Evolutionary conservation across 208 protist species (phyloP).

Genomic region (Leptomonas pyrrhocoris): DNA sequence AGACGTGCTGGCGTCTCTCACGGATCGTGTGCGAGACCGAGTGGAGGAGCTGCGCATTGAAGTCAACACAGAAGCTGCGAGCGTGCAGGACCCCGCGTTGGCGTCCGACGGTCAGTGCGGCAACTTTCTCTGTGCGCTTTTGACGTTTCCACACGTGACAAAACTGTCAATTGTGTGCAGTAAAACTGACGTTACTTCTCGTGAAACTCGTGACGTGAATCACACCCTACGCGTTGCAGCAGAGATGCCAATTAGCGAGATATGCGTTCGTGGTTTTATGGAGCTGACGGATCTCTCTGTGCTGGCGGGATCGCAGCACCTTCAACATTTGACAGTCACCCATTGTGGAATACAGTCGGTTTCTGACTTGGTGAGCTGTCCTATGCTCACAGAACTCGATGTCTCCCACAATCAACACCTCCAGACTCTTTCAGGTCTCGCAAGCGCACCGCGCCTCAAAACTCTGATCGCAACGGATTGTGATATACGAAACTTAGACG

Average conservation of each 20-base stretch:
- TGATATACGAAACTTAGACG: not conserved
- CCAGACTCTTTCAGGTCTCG: not conserved
- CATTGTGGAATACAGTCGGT: not conserved
- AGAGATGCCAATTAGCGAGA: not conserved
- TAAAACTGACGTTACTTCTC: not conserved
- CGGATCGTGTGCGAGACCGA: not conserved
- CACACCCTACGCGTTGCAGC: not conserved
- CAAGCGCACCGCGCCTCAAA: not conserved
- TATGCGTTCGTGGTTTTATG: not conserved
- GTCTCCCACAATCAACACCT: not conserved
- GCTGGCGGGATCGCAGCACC: not conserved
- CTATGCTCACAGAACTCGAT: not conserved
- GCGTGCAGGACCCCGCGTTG: too few relatives aligned
- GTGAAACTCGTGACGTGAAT: not conserved
- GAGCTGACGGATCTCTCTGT: not conserved
- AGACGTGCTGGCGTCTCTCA: not conserved
- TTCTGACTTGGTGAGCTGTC: not conserved
- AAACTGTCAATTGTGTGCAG: not conserved
- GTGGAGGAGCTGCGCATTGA: not conserved
- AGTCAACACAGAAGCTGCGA: not conserved
- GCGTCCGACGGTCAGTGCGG: not conserved
- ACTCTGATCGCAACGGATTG: not conserved
- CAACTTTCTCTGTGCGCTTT: not conserved
- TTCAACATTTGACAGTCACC: not conserved
- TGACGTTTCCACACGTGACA: not conserved